phyloP scores from a whole-genome alignment of 495 filamentous ascomycete species.

The Podospora fimiseda region DNA sequence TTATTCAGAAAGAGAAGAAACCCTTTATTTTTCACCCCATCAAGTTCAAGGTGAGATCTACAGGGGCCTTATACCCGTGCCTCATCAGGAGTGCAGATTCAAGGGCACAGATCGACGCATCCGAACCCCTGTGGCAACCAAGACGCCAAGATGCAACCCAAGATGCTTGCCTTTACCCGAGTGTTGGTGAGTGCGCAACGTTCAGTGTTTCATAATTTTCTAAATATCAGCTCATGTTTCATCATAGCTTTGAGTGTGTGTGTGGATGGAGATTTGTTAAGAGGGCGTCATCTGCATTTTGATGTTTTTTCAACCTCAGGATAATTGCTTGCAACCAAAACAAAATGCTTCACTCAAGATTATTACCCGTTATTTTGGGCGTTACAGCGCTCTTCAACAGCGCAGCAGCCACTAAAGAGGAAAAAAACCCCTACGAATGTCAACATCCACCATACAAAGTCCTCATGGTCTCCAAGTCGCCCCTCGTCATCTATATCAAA shows the following conservation, averaged over 20 bases:
- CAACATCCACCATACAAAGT: conserved; percentile 41
- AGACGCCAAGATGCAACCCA: background rate
- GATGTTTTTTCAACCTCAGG: background rate
- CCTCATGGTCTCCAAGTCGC: conserved; percentile 47
- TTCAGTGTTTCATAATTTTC: background rate
- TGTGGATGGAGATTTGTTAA: background rate
- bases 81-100: conserved; percentile 10
- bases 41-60: background rate
- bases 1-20: background rate
- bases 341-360: background rate
- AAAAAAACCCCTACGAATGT: conserved; percentile 26
- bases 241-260: background rate
- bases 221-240: background rate
- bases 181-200: background rate
- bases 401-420: background rate
- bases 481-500: conserved; percentile 51
- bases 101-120: conserved; percentile 5
- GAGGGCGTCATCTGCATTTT: background rate
- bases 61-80: background rate
- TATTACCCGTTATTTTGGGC: background rate
- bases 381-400: conserved; percentile 11
- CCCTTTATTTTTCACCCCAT: background rate
- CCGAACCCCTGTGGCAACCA: background rate
- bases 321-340: background rate
- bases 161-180: background rate